Base-by-base conservation (phyloP, 352 stramenopile species). In the Pythium rishiriense region DNA sequence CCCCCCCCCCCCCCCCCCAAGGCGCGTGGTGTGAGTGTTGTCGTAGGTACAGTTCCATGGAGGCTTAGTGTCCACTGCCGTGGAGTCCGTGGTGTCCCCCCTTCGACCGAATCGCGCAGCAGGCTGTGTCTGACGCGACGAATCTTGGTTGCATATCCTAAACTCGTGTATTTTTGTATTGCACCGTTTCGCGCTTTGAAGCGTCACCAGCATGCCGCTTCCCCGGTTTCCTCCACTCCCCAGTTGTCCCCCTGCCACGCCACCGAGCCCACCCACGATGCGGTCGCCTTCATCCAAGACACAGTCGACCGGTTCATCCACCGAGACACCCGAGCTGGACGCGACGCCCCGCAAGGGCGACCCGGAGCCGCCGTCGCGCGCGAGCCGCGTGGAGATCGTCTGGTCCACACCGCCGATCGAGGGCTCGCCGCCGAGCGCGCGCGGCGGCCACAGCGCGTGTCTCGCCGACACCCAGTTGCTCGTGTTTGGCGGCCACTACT, bases 401-500 rank as follows among this genome's bases (percentile, higher is more conserved):
- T 93, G 85, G 85, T 87, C 79, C 12, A 62, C 75, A 22, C 82
- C 85, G 1, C 26, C 64, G 29, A 72, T 90, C 37, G 78, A 85
- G 45, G 86, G 86, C 28, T 67, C 77, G 6, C 64, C 78, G 6
- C 86, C 86, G 1, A 76, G 69, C 6, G 74, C 83, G 28, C 79
- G 86, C 11, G 86, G 86, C 10, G 86, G 86, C 21, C 86, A 95
- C 60, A 87, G 81, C 19, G 75, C 81, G 0, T 75, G 87, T 43
- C 67, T 96, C 12, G 87, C 83, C 25, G 88, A 91, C 59, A 83
- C 86, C 14, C 77, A 96, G 45, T 65, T 97, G 17, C 72, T 97
- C 24, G 64, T 98, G 28, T 98, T 98, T 69, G 91, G 91, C 24
- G 90, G 90, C 1, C 85, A 95, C 58, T 96, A 83, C 74, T 97